Conservation (phyloP, 2,329 filamentous ascomycete genomes). For the Cordyceps sp. region DNA sequence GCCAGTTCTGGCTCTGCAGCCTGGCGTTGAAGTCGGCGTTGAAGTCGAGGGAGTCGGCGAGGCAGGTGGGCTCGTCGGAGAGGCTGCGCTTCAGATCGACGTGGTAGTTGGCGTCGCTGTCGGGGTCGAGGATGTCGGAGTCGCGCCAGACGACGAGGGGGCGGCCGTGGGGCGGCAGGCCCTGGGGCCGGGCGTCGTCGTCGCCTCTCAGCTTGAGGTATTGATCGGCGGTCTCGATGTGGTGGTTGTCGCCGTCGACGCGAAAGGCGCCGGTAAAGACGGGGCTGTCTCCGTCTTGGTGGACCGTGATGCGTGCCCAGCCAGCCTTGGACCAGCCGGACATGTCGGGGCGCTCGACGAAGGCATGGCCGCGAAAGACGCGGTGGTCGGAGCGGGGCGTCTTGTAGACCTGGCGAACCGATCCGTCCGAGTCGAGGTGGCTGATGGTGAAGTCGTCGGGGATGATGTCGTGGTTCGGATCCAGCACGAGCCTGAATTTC, state of each 20-base stretch:
- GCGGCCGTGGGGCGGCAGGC: slow-evolving; percentile 25
- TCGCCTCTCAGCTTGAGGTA: slow-evolving; percentile 58
- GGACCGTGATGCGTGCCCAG: slow-evolving; percentile 71
- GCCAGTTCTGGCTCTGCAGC: slow-evolving; percentile 29
- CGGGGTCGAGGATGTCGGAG: slow-evolving; percentile 51
- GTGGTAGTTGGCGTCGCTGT: slow-evolving; percentile 17
- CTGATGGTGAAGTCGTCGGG: slow-evolving; percentile 58
- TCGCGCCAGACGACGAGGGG: slow-evolving; percentile 83
- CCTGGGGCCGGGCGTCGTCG: slow-evolving; percentile 50
- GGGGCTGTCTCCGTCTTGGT: slow-evolving; percentile 58
- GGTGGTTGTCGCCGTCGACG: slow-evolving; percentile 67
- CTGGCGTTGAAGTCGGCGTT: slow-evolving; percentile 62
- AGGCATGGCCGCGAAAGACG: slow-evolving; percentile 70
- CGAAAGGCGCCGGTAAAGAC: slow-evolving; percentile 85
- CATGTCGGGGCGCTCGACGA: slow-evolving; percentile 43
- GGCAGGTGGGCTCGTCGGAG: slow-evolving; percentile 38
- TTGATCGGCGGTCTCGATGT: slow-evolving; percentile 60
- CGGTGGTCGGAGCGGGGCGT: slow-evolving; percentile 61
- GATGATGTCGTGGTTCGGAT: slow-evolving; percentile 85
- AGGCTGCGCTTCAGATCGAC: slow-evolving; percentile 48
- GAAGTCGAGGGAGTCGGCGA: slow-evolving; percentile 61
- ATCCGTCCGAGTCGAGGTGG: slow-evolving; percentile 57
- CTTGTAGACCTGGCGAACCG: slow-evolving; percentile 45
- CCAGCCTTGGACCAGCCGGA: slow-evolving; percentile 63
- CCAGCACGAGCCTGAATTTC: slow-evolving; percentile 60